phyloP scores from a whole-genome alignment of 345 rosid species.

The Carallia brachiata region DNA sequence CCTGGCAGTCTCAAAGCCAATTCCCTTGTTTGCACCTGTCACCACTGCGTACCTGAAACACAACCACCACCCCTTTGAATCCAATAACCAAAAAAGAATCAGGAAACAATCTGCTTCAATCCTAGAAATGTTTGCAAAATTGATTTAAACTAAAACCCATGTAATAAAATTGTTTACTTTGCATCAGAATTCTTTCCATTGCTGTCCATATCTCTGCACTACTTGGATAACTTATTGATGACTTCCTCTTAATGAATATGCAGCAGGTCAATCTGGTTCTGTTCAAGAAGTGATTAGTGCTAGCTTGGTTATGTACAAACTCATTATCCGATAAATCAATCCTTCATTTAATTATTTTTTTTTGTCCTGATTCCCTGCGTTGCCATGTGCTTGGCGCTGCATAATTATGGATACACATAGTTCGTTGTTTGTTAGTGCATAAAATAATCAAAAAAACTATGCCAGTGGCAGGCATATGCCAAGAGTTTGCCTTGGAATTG shows the following conservation, averaged over 20 bases:
- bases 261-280: no score
- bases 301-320: no score
- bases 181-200: neutral
- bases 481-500: no score
- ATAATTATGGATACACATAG: no score
- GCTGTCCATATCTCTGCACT: slow-evolving; percentile 10
- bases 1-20: slow-evolving; percentile 45
- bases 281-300: no score
- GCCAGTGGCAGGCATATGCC: no score
- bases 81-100: neutral
- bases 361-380: no score
- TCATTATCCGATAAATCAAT: no score
- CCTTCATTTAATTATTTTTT: no score
- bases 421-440: no score
- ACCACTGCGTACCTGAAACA: slow-evolving; percentile 42
- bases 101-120: neutral
- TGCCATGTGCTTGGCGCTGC: no score
- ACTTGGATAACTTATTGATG: neutral
- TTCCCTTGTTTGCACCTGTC: slow-evolving; percentile 52
- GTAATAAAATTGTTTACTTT: neutral
- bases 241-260: neutral
- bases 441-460: no score
- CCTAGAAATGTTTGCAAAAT: neutral
- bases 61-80: neutral
- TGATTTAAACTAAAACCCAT: neutral